A percentile compares a stretch with the other conserved stretches of the same genome.
phyloP scores from a whole-genome alignment of 495 filamentous ascomycete species.

The Sordaria brevicollis region DNA sequence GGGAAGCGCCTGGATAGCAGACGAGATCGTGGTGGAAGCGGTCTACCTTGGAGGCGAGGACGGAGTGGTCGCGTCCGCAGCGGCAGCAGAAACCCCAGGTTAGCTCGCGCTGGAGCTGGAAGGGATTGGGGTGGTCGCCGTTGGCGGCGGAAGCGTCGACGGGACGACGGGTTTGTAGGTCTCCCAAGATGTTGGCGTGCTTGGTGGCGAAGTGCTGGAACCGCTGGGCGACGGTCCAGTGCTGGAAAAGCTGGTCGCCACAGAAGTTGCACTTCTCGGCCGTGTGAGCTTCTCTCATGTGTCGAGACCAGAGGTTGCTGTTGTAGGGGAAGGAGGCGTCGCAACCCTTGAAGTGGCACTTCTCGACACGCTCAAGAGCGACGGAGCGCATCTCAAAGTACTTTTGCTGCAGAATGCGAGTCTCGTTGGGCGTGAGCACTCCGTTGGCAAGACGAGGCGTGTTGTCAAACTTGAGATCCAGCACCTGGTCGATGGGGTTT shows the following conservation, averaged over 20 bases:
- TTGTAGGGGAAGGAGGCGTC: conserved; percentile 13
- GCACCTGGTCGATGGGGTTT: conserved; percentile 24
- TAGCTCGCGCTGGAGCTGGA: background rate
- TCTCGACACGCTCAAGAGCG: conserved; percentile 18
- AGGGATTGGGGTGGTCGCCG: background rate
- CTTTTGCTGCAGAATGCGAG: conserved; percentile 21
- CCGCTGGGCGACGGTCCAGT: conserved; percentile 12
- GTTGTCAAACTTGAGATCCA: conserved; percentile 15
- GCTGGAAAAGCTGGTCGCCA: conserved; percentile 11
- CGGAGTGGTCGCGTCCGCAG: conserved; percentile 15
- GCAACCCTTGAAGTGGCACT: conserved; percentile 27
- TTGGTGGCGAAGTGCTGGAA: conserved; percentile 8
- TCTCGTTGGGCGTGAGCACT: conserved; percentile 31
- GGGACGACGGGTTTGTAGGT: background rate
- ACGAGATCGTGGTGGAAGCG: conserved; percentile 11
- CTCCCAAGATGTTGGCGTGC: conserved; percentile 1
- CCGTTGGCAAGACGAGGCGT: conserved; percentile 24
- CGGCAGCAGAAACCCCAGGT: conserved; percentile 12
- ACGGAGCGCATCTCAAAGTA: conserved; percentile 23
- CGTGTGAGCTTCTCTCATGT: conserved; percentile 21
- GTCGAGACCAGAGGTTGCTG: conserved; percentile 16
- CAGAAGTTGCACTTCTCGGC: conserved; percentile 19
- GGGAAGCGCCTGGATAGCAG: conserved; percentile 10
- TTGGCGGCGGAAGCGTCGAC: background rate
- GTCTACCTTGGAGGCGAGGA: conserved; percentile 7